Conservation (phyloP, 1,139 yeast species). For the Hansenula lynferdii region DNA sequence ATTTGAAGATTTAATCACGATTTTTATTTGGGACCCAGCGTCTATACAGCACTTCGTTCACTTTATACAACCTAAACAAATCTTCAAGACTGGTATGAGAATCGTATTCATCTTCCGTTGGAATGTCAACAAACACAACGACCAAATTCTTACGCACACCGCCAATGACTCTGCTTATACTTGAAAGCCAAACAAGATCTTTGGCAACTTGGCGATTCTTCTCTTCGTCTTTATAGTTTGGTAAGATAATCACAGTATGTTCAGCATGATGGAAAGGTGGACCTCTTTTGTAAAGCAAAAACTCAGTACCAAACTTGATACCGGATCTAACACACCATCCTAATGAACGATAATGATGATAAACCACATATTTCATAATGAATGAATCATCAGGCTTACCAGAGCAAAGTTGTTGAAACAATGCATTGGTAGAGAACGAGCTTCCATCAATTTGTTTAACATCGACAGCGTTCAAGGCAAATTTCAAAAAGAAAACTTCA, state of each 20-base stretch:
- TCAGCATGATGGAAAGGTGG: slow-evolving; percentile 97
- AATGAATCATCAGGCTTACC: slow-evolving; percentile 35
- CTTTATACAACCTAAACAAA: slow-evolving; percentile 37
- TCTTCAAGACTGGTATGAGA: slow-evolving; percentile 25
- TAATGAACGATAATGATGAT: slow-evolving; percentile 79
- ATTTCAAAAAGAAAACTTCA: slow-evolving; percentile 66
- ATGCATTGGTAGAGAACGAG: slow-evolving; percentile 19
- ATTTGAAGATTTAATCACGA: slow-evolving; percentile 56
- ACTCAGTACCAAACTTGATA: slow-evolving; percentile 85
- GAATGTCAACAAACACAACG: slow-evolving; percentile 58
- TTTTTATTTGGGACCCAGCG: slow-evolving; percentile 86
- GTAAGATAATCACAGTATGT: slow-evolving; percentile 55
- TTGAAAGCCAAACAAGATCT: slow-evolving; percentile 63
- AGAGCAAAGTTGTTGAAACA: slow-evolving; percentile 29
- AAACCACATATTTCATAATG: slow-evolving; percentile 59
- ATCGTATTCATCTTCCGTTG: slow-evolving; percentile 32
- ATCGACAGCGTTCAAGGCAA: slow-evolving; percentile 33
- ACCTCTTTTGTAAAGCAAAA: slow-evolving; percentile 76
- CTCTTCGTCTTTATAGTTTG: slow-evolving; percentile 29
- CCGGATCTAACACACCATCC: slow-evolving; percentile 98
- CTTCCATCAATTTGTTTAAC: slow-evolving; percentile 3
- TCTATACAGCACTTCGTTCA: slow-evolving; percentile 63
- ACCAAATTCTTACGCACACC: slow-evolving; percentile 82
- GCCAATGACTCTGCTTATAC: slow-evolving; percentile 75
- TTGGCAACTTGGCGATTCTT: slow-evolving; percentile 20